phyloP scores from a whole-genome alignment of 331 rosid species.

The Acacia pycnantha region DNA sequence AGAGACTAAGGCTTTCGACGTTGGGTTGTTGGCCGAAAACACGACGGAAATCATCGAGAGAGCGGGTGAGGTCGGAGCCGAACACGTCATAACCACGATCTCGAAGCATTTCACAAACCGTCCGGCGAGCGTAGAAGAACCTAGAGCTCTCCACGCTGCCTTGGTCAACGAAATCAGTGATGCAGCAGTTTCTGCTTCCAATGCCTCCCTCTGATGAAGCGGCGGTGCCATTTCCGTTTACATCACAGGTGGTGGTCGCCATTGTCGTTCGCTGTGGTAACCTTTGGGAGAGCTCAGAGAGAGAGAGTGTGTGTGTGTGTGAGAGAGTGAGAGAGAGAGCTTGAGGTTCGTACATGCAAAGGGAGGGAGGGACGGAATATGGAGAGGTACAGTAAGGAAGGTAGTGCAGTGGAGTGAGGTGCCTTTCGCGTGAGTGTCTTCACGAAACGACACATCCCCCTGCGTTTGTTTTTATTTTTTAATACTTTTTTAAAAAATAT shows the following conservation, averaged over 20 bases:
- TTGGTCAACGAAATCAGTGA: neutral
- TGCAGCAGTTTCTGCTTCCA: neutral
- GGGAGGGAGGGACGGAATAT: neutral
- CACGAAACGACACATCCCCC: neutral
- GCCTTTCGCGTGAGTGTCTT: neutral
- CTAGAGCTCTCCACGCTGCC: slow-evolving; percentile 40
- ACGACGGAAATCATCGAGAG: slow-evolving; percentile 37
- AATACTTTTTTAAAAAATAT: no score
- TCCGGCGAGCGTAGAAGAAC: slow-evolving; percentile 34
- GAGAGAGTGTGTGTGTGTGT: neutral
- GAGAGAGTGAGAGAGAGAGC: neutral
- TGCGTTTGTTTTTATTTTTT: neutral
- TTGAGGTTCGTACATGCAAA: neutral
- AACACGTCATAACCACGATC: slow-evolving; percentile 54
- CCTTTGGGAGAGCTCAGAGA: neutral
- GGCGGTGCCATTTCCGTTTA: neutral
- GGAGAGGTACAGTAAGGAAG: neutral
- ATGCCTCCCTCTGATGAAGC: neutral
- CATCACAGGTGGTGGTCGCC: neutral
- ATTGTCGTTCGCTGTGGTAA: neutral
- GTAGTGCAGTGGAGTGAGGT: neutral
- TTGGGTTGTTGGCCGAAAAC: slow-evolving; percentile 38
- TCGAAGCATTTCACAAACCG: slow-evolving; percentile 45
- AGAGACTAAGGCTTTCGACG: slow-evolving; percentile 27
- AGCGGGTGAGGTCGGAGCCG: slow-evolving; percentile 29